Evolutionary conservation across 768 basidiomycete genomes (phyloP), one percentile per base, ranked within the genome.

Genomic region (Serendipita vermifera): DNA sequence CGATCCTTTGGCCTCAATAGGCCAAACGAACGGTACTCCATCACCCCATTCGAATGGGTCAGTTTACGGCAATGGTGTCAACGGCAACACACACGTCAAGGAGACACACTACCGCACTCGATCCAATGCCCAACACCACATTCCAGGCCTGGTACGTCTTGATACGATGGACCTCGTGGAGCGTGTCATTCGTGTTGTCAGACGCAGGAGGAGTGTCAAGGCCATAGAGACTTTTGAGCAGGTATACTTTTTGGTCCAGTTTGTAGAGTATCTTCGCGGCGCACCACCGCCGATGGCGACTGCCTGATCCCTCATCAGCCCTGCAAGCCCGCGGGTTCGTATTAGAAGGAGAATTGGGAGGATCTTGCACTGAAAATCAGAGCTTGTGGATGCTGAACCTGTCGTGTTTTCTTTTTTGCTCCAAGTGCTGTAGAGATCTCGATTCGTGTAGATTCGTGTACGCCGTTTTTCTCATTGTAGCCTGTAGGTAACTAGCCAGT

Each of bases 171-270:
- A 75, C 33, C 75, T 88, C 40, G 82, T 90, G 6, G 82, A 87
- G 64, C 75, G 77, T 24, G 81, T 78, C 1, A 87, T 98, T 55
- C 69, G 73, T 4, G 77, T 90, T 56, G 78, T 92, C 5, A 70
- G 93, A 48, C 71, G 77, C 59, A 71, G 91, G 59, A 72, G 93
- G 59, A 91, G 90, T 62, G 68, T 83, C 57, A 97, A 98, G 66
- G 91, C 92, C 1, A 79, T 98, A 36, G 94, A 98, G 67, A 94
- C 90, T 2, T 83, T 86, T 65, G 90, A 96, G 65, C 93, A 98
- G 68, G 94, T 94, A 14, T 71, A 75, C 60, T 91, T 92, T 64
- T 68, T 92, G 48, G 78, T 83, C 0, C 83, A 87, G 29, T 92
- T 79, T 66, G 79, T 88, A 3, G 78, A 82, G 35, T 80, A 76